phyloP scores from a whole-genome alignment of 148 eudicot genomes.

The Rheum nobile region DNA sequence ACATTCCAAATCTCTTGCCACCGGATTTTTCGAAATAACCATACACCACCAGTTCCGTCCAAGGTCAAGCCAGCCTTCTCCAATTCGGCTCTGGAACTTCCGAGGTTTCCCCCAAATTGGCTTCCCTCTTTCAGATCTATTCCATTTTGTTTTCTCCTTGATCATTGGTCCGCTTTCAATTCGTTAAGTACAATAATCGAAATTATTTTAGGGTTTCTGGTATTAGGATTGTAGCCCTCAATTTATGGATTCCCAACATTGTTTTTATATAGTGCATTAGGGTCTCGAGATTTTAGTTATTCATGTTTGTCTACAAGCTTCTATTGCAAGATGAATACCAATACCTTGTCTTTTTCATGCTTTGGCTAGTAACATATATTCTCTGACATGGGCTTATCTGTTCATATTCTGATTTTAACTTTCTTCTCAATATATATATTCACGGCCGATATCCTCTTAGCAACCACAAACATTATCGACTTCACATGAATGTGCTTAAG shows the following conservation, averaged over 20 bases:
- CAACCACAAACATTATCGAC: slow-evolving; percentile 37
- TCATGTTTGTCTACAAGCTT: neutral
- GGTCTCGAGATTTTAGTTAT: neutral
- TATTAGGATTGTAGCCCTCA: neutral
- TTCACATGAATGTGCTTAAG: slow-evolving; percentile 56
- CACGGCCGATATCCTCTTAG: slow-evolving; percentile 51
- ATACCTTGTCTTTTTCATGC: neutral
- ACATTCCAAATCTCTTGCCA: too few relatives aligned
- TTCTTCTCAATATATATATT: too few relatives aligned
- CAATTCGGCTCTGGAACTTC: slow-evolving; percentile 95
- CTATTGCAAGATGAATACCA: neutral
- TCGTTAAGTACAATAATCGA: neutral
- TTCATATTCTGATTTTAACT: neutral
- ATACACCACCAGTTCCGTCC: too few relatives aligned
- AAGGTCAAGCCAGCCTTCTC: slow-evolving; percentile 84
- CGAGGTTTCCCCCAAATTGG: slow-evolving; percentile 33
- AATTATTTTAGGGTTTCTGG: neutral
- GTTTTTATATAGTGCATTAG: neutral
- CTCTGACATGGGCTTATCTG: neutral
- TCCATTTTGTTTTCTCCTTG: neutral
- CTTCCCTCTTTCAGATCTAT: neutral
- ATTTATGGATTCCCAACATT: neutral
- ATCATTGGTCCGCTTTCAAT: neutral
- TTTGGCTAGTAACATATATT: neutral
- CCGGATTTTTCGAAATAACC: too few relatives aligned